Evolutionary conservation across 1,284 basidiomycete genomes (phyloP), one percentile per base, ranked within the genome.

Genomic region (Apiotrichum akiyoshidainum): DNA sequence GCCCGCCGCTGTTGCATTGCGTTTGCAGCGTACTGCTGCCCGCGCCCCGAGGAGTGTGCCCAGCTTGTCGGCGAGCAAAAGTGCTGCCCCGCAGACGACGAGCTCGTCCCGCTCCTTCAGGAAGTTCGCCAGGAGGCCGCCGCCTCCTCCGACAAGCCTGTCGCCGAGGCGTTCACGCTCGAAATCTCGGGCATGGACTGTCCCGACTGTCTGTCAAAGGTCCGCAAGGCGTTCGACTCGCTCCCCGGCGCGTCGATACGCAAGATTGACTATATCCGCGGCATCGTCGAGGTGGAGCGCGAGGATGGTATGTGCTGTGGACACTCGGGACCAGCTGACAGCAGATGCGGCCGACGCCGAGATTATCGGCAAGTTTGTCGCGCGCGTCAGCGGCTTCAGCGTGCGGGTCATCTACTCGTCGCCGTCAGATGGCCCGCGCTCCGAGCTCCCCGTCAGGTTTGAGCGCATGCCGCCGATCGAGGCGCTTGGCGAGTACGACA

Each of bases 131-230:
- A 31, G 26, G 26, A 31, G 26, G 26, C 26, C 26, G 26, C 26
- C 26, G 26, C 7, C 26, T 3, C 26, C 3, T 31, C 26, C 26
- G 26, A 31, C 26, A 17, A 12, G 19, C 14, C 34, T 1, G 45
- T n/a, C 8, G 47, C 49, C 14, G 50, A 46, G 11, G 12, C 45
- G n/a, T 53, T 53, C 42, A 17, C 52, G 17, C 52, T 53, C 42
- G 52, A 53, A 16, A 34, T 64, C 51, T 50, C 37, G 5, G 64
- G 68, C 17, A 63, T 69, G 63, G 63, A 69, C 53, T 69, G 68
- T 57, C 54, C 65, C 5, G 65, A 65, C 46, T 69, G 68, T 46
- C 47, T 64, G 8, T 22, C 42, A n/a, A 63, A 65, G 40, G 62
- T 66, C 45, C 52, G 46, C 13, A 53, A 59, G 11, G 64, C 61